Conservation (phyloP, 2,329 filamentous ascomycete genomes). For the Phialophora chinensis region DNA sequence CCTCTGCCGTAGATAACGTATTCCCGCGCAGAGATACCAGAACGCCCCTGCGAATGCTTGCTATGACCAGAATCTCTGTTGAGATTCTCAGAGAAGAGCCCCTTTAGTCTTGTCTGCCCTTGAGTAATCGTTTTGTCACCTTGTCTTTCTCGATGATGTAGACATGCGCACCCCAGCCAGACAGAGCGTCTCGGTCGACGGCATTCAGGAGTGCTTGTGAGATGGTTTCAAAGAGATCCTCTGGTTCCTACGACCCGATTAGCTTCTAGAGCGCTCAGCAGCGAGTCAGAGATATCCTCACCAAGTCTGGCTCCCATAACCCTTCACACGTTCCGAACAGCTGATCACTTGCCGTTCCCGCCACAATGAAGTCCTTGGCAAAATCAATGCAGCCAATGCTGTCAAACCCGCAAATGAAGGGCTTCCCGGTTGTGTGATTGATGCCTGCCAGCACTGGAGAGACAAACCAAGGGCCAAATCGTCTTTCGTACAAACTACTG, state of each 20-base stretch:
- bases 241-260: slow-evolving; percentile 67
- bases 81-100: not conserved
- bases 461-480: slow-evolving; percentile 97
- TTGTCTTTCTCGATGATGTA: slow-evolving; percentile 99
- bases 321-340: slow-evolving; percentile 98
- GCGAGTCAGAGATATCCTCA: slow-evolving; percentile 54
- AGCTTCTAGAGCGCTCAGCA: slow-evolving; percentile 1
- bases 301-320: slow-evolving; percentile 96
- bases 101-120: slow-evolving; percentile 90
- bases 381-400: slow-evolving; percentile 99
- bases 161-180: slow-evolving; percentile 97
- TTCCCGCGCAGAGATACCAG: slow-evolving; percentile 1
- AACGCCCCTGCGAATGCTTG: slow-evolving; percentile 5
- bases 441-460: slow-evolving; percentile 92
- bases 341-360: slow-evolving; percentile 94
- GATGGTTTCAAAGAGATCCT: slow-evolving; percentile 97
- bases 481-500: slow-evolving; percentile 87
- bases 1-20: not conserved
- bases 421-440: slow-evolving; percentile 90
- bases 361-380: slow-evolving; percentile 99
- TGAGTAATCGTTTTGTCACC: slow-evolving; percentile 97
- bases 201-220: slow-evolving; percentile 95
- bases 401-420: slow-evolving; percentile 99
- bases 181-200: slow-evolving; percentile 93
- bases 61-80: not conserved